Base-by-base conservation (phyloP, 176 grass and related monocot species). In the Triticum timopheevii region DNA sequence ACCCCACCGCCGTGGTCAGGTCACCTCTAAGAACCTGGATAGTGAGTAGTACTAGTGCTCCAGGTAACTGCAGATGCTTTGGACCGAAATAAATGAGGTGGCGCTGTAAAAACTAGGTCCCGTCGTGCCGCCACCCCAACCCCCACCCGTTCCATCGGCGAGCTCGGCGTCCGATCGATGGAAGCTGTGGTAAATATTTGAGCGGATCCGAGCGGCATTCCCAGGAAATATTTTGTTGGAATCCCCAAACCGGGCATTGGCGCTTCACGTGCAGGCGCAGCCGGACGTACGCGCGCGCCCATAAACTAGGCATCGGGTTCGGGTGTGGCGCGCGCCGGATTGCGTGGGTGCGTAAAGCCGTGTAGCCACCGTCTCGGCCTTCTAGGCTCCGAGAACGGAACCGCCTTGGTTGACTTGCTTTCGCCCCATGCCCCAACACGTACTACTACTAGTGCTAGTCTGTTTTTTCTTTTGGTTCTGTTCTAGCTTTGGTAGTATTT, bases 221-320 rank as follows among this genome's bases (percentile, higher is more conserved):
- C 83, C 73, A 31, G 13, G 65, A 92, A 88, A 84, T 85, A 86
- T 85, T 87, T 88, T 91, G 89, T 87, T 38, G 77, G 90, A 91
- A 91, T 81, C 80, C 86, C 86, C 61, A 87, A 34, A 67, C 13
- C 31, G 22, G 11, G 47, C 47, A 24, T 67, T 67, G 52, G 84
- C 73, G 36, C 45, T 77, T 92, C 88, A 92, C 89, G 65, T 86
- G 81, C 67, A 23, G n/a, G 3, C 65, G 66, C 16, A 30, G 44
- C 13, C 42, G 75, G 19, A 36, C 8, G 72, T 5, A 52, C 23
- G 23, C 36, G 54, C 52, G 19, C 58, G 69, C 70, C 17, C 31
- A 44, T 75, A 75, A 75, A 64, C 82, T n/a, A 10, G 13, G 25
- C 61, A 9, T 68, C 63, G 63, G 62, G 28, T 50, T 20, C 17